A percentile compares a stretch with the other conserved stretches of the same genome.
phyloP scores from a whole-genome alignment of 306 rosid genomes.

The Cucumis hystrix region DNA sequence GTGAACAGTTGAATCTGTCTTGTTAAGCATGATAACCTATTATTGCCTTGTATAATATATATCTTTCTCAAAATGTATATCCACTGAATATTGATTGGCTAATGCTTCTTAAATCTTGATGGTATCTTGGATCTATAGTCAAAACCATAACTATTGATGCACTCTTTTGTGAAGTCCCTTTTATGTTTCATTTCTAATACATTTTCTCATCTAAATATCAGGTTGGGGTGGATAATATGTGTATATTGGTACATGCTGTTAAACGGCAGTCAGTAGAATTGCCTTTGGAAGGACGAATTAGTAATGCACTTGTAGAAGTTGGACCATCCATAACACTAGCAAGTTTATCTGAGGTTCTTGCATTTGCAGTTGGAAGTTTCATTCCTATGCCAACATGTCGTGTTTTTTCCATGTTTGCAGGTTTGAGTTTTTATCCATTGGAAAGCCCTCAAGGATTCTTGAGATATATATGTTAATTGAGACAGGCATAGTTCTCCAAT shows the following conservation, averaged over 20 bases:
- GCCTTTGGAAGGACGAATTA: constrained; percentile 83
- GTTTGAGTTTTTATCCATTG: constrained; percentile 18
- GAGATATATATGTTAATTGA: neutral
- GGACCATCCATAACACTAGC: constrained; percentile 98
- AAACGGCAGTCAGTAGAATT: constrained; percentile 73
- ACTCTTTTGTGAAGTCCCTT: neutral
- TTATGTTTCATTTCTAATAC: neutral
- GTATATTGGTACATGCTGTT: constrained; percentile 92
- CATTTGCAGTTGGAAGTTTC: constrained; percentile 95
- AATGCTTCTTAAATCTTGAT: neutral
- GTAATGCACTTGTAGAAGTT: constrained; percentile 95
- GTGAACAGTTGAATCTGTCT: neutral
- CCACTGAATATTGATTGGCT: neutral
- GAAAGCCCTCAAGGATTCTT: neutral
- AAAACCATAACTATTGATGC: neutral
- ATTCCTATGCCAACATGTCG: constrained; percentile 99
- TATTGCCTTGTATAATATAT: neutral
- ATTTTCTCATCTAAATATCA: constrained; percentile 10
- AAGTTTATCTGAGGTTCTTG: constrained; percentile 88
- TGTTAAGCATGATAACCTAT: neutral
- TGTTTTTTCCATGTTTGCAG: constrained; percentile 99
- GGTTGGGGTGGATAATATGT: constrained; percentile 99
- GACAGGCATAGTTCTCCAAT: constrained; percentile 2
- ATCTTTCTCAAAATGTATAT: neutral
- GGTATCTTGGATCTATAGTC: neutral